phyloP scores from a whole-genome alignment of 805 yeast genomes.

The Kodamaea lidongshanica region DNA sequence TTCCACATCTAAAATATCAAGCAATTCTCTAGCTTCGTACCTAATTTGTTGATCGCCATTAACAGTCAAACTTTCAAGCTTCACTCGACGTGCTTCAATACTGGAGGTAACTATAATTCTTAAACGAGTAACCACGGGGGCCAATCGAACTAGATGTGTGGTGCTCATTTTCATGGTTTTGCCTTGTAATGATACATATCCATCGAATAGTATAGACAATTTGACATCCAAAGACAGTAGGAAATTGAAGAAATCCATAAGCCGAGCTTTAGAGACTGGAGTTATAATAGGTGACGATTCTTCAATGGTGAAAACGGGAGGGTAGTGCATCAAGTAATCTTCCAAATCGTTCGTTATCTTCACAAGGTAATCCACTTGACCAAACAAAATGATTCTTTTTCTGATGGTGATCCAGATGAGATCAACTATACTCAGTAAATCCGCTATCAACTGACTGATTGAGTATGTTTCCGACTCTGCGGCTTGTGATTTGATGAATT shows the following conservation, averaged over 20 bases:
- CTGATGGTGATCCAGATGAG: constrained; percentile 58
- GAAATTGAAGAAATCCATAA: constrained; percentile 20
- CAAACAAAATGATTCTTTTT: constrained; percentile 32
- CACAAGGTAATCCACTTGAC: constrained; percentile 58
- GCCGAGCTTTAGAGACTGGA: constrained; percentile 8
- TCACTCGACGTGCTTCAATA: constrained; percentile 15
- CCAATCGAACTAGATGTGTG: constrained; percentile 49
- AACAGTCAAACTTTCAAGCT: constrained; percentile 2
- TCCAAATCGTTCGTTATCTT: constrained; percentile 60
- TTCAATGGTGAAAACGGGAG: constrained; percentile 11
- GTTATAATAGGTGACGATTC: constrained; percentile 7
- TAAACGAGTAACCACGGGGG: constrained; percentile 48
- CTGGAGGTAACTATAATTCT: constrained; percentile 34
- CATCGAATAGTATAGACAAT: constrained; percentile 24
- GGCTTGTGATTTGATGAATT: constrained; percentile 38
- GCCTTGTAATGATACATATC: constrained; percentile 21
- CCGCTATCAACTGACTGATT: constrained; percentile 33
- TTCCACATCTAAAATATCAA: constrained; percentile 27
- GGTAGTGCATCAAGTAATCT: constrained; percentile 46
- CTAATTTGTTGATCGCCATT: neutral
- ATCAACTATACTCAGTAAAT: constrained; percentile 44
- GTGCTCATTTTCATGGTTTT: constrained; percentile 26
- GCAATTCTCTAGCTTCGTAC: constrained; percentile 6
- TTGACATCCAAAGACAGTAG: constrained; percentile 33
- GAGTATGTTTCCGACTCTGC: constrained; percentile 22